Conservation (phyloP, 2,329 filamentous ascomycete species). For the Fusarium hostae region DNA sequence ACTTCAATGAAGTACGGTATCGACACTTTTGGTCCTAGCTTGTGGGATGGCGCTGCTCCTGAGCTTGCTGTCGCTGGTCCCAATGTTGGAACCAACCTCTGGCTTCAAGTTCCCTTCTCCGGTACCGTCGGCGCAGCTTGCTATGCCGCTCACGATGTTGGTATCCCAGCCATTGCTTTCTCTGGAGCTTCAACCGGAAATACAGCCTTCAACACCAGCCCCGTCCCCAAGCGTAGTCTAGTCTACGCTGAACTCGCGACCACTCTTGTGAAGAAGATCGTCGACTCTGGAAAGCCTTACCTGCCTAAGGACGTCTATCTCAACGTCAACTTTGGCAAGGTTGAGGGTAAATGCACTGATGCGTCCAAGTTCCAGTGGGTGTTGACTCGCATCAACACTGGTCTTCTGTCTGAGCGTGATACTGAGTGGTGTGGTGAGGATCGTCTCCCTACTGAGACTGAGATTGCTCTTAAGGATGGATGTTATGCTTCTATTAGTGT, state of each 20-base stretch:
- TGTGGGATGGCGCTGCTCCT: conserved; percentile 63
- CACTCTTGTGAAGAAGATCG: conserved; percentile 65
- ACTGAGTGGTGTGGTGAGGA: conserved; percentile 65
- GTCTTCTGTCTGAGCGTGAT: conserved; percentile 64
- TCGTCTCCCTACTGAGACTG: conserved; percentile 68
- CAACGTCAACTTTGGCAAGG: conserved; percentile 75
- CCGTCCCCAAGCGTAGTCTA: conserved; percentile 62
- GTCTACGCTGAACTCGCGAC: conserved; percentile 73
- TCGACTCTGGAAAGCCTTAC: conserved; percentile 69
- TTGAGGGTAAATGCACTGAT: conserved; percentile 61
- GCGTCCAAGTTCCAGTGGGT: conserved; percentile 70
- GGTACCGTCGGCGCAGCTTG: conserved; percentile 75
- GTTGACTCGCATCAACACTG: conserved; percentile 68
- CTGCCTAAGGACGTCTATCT: conserved; percentile 70
- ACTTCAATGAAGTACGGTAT: conserved; percentile 73
- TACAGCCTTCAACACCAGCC: conserved; percentile 64
- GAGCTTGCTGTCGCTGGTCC: conserved; percentile 74
- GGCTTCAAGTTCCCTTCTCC: conserved; percentile 65
- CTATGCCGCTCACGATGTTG: conserved; percentile 64
- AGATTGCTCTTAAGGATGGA: conserved; percentile 60
- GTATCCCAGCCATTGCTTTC: conserved; percentile 76
- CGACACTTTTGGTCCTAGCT: conserved; percentile 61
- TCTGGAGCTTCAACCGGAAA: conserved; percentile 63
- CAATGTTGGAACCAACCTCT: conserved; percentile 70
- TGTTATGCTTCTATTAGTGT: conserved; percentile 74